phyloP scores from a whole-genome alignment of 169 alveolate species.

The Babesia sp. region DNA sequence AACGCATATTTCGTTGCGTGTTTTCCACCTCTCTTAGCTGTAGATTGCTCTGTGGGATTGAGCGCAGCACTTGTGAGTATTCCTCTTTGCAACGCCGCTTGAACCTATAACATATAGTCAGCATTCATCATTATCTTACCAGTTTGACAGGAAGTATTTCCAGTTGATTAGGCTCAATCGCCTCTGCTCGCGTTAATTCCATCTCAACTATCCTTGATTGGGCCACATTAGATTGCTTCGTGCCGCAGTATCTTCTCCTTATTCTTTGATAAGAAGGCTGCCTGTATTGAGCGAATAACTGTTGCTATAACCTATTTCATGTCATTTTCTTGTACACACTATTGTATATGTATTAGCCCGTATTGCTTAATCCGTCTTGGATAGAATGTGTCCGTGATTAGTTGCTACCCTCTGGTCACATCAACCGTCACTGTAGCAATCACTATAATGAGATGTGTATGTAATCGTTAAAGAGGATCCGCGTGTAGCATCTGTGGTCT shows the following conservation, averaged over 20 bases:
- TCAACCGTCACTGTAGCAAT: too few relatives aligned
- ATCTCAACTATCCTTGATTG: too few relatives aligned
- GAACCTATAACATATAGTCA: slow-evolving; percentile 30
- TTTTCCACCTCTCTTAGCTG: slow-evolving; percentile 2
- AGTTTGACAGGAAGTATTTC: slow-evolving; percentile 52
- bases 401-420: too few relatives aligned
- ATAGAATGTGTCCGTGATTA: too few relatives aligned
- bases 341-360: too few relatives aligned
- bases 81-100: slow-evolving; percentile 52
- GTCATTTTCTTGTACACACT: background rate
- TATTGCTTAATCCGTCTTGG: too few relatives aligned
- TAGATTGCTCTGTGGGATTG: background rate
- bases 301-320: background rate
- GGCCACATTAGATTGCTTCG: too few relatives aligned
- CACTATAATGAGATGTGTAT: too few relatives aligned
- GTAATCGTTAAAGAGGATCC: background rate
- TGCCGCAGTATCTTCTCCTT: too few relatives aligned
- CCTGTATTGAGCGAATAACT: too few relatives aligned
- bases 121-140: background rate
- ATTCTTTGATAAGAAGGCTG: too few relatives aligned
- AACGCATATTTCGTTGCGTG: slow-evolving; percentile 26
- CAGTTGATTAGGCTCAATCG: slow-evolving; percentile 46
- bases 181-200: slow-evolving; percentile 18
- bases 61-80: slow-evolving; percentile 7
- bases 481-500: slow-evolving; percentile 90